A percentile compares a stretch with the other conserved stretches of the same genome.
phyloP scores from a whole-genome alignment of 2,329 filamentous ascomycete genomes.

The Hypoxylon sp. region DNA sequence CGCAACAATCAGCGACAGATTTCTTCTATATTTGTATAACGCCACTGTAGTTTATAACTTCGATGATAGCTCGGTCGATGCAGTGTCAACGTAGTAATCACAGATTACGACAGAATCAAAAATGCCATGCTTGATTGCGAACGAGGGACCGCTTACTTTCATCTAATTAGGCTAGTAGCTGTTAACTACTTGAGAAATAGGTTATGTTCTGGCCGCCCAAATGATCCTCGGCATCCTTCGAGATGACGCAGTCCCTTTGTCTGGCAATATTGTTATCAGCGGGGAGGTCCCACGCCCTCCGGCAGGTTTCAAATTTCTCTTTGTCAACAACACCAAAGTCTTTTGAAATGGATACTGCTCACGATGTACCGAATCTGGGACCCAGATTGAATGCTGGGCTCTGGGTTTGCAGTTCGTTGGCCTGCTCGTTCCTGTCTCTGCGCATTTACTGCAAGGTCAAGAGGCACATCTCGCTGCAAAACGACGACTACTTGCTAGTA shows the following conservation, averaged over 20 bases:
- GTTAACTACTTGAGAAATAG: too few relatives aligned
- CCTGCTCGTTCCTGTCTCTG: conserved; percentile 15
- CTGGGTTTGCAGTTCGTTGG: conserved; percentile 16
- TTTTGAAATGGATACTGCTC: conserved; percentile 16
- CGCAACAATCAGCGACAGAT: not conserved
- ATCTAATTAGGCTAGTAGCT: conserved; percentile 4
- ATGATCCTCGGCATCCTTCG: conserved; percentile 10
- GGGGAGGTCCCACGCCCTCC: conserved; percentile 6
- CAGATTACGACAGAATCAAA: too few relatives aligned
- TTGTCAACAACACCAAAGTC: conserved; percentile 4
- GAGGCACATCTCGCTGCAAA: conserved; percentile 5
- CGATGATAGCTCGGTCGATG: not conserved
- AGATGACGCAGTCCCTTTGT: conserved; percentile 18
- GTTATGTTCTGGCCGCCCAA: not conserved
- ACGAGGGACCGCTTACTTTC: too few relatives aligned
- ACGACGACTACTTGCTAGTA: conserved; percentile 19
- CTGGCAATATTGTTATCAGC: conserved; percentile 10
- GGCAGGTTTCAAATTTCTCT: not conserved
- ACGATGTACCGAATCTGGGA: conserved; percentile 15
- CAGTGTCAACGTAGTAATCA: too few relatives aligned
- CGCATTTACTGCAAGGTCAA: conserved; percentile 19
- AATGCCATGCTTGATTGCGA: not conserved
- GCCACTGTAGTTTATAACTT: too few relatives aligned
- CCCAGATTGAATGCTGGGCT: conserved; percentile 16
- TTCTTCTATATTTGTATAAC: not conserved